phyloP scores from a whole-genome alignment of 306 rosid species.

The Corylus heterophylla region DNA sequence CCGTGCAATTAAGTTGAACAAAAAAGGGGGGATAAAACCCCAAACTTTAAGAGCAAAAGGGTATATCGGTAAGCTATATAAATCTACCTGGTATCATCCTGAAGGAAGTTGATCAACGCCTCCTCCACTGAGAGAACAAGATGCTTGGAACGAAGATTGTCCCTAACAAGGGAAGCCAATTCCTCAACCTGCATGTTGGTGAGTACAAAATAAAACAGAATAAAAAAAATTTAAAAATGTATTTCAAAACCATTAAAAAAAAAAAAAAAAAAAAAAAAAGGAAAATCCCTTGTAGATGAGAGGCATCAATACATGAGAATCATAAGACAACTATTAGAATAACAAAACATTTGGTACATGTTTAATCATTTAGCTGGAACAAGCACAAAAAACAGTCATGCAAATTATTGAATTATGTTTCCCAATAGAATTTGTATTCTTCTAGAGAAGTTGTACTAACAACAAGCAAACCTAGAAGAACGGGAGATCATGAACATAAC shows the following conservation, averaged over 20 bases:
- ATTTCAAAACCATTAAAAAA: not conserved
- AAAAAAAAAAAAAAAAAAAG: not conserved
- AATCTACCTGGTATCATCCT: constrained; percentile 67
- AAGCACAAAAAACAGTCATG: not conserved
- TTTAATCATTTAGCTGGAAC: not conserved
- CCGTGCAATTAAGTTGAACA: not conserved
- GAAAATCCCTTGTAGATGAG: not conserved
- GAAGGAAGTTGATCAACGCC: constrained; percentile 73
- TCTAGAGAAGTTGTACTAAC: not conserved
- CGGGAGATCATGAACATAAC: not conserved
- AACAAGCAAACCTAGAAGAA: not conserved
- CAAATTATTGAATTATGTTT: not conserved
- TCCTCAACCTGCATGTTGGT: constrained; percentile 80
- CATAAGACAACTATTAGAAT: not conserved
- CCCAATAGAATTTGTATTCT: not conserved
- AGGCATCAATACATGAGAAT: not conserved
- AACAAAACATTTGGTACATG: not conserved
- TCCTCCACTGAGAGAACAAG: constrained; percentile 94
- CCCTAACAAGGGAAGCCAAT: constrained; percentile 92
- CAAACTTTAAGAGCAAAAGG: not conserved
- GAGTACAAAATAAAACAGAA: not conserved
- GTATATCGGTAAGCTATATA: not conserved
- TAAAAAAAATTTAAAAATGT: constrained; percentile 18
- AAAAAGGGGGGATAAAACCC: not conserved
- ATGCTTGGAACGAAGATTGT: constrained; percentile 95